Base-by-base conservation (phyloP, 1,139 yeast species). In the Pichiaceae sp. region DNA sequence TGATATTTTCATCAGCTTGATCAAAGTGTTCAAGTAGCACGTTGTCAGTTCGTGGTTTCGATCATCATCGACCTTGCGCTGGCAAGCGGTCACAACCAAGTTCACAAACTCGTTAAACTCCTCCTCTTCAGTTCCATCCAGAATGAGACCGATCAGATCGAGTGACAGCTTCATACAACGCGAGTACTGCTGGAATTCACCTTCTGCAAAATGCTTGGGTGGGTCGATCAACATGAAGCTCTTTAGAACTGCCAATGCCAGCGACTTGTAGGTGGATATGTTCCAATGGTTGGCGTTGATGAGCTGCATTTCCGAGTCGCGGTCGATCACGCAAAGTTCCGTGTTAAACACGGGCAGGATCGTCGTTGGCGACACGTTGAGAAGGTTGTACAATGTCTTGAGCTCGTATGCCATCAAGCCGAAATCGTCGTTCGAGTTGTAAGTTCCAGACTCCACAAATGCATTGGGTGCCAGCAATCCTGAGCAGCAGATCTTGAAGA, bases 261-360 rank as follows among this genome's bases (percentile, higher is more conserved):
- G 62, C 4, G 75, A 69, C 45, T 78, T 77, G 52, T 80, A 81
- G 1, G 83, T 77, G 0, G 84, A 74, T 5, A 75, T 63, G 39
- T 72, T 74, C 76, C 78, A 70, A 12, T 59, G 54, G 39, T 69
- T 68, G 0, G 60, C 44, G 21, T 53, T 56, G 11, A 70, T 54
- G 3, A 68, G 52, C 12, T 51, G 36, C 57, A 54, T 41, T 62
- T 68, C 42, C 42, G 61, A 60, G 33, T 69, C 64, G 36, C 64
- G 66, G 53, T 66, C 76, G 48, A 77, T 63, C 0, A 74, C 74
- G 5, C 76, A 75, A 33, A 76, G 54, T 43, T 79, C 86, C 24
- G 69, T 62, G 31, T 64, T 68, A 46, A 79, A 69, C 3, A 68
- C 57, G 9, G 71, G 72, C 29, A 66, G 52, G 17, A 77, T 49